Evolutionary conservation across 140 eudicot genomes (phyloP).

Genomic region (Stevia rebaudiana): DNA sequence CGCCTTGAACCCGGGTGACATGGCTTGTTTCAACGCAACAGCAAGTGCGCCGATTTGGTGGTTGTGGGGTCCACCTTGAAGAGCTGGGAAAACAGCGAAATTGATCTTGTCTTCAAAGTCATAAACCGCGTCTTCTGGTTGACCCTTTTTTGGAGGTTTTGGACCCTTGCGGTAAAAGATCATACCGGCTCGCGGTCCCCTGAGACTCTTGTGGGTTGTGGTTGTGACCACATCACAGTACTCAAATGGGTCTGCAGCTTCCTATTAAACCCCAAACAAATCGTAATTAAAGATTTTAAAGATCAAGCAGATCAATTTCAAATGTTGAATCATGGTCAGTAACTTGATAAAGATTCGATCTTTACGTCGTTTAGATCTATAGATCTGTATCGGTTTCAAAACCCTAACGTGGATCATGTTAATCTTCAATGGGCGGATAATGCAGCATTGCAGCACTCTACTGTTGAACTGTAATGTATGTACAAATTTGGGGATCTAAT

Average conservation of each 20-base stretch:
- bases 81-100: slow-evolving; percentile 93
- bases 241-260: slow-evolving; percentile 95
- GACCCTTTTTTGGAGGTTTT: slow-evolving; percentile 95
- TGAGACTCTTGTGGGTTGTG: slow-evolving; percentile 95
- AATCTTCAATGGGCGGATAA: not conserved
- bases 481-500: not conserved
- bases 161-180: slow-evolving; percentile 95
- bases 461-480: not conserved
- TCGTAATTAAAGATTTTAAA: slow-evolving; percentile 5
- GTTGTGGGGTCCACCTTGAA: slow-evolving; percentile 99
- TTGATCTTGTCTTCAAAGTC: slow-evolving; percentile 96
- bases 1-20: slow-evolving; percentile 87
- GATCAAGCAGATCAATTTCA: not conserved
- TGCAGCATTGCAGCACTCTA: not conserved
- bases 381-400: slow-evolving; percentile 6
- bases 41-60: slow-evolving; percentile 97
- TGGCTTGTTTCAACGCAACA: slow-evolving; percentile 85
- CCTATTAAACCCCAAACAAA: slow-evolving; percentile 33
- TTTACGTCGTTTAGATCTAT: not conserved
- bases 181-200: slow-evolving; percentile 98
- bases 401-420: slow-evolving; percentile 3
- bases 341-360: not conserved
- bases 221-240: slow-evolving; percentile 94
- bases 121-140: slow-evolving; percentile 83
- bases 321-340: not conserved